Evolutionary conservation across 2,329 filamentous ascomycete genomes (phyloP).

Genomic region (Verruconis gallopava): DNA sequence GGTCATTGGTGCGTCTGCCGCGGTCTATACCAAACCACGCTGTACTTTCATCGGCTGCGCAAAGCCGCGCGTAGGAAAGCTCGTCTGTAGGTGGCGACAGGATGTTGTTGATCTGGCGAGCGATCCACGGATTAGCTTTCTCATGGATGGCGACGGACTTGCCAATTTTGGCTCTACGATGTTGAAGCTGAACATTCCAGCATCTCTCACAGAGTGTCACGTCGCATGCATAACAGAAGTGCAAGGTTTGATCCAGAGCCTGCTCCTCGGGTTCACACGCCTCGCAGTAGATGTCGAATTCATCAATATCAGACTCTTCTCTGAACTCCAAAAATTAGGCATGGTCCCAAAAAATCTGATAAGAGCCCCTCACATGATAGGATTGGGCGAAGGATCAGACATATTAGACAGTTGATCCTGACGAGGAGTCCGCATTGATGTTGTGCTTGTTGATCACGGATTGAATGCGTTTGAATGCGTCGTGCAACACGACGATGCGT

Average conservation of each 20-base stretch:
- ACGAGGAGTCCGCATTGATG: too few relatives aligned
- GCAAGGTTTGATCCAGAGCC: background rate
- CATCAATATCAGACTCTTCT: background rate
- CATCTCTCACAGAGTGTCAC: background rate
- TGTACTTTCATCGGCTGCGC: background rate
- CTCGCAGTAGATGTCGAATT: background rate
- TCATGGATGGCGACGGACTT: background rate
- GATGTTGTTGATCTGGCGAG: background rate
- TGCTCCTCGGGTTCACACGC: background rate
- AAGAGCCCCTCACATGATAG: background rate
- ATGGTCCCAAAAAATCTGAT: too few relatives aligned
- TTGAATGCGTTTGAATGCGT: too few relatives aligned
- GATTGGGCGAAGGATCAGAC: background rate
- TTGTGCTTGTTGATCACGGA: too few relatives aligned
- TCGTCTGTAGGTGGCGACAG: background rate
- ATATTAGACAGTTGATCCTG: too few relatives aligned
- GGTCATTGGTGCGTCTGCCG: conserved; percentile 2
- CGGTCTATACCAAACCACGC: conserved; percentile 2
- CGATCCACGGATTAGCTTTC: background rate
- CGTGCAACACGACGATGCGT: too few relatives aligned
- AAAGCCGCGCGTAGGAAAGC: background rate
- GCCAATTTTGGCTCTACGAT: background rate
- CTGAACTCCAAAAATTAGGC: background rate
- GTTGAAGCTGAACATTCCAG: background rate
- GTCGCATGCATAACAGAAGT: background rate